Base-by-base conservation (phyloP, 176 grass and related monocot species). In the Triticum dicoccoides region DNA sequence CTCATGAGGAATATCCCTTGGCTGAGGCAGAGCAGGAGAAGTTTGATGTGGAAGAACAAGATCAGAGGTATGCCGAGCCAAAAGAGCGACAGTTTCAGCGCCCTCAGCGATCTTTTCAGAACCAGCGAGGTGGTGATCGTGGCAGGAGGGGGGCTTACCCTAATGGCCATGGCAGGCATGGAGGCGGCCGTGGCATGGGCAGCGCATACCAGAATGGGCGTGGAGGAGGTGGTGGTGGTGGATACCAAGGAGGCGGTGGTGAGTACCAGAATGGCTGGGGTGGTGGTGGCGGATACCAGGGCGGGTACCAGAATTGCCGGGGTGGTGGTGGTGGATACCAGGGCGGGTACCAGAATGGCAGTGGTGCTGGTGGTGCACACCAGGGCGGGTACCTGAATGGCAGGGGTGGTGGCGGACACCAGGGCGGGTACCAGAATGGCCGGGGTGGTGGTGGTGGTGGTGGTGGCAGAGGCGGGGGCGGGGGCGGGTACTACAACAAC, bases 111-210 rank as follows among this genome's bases (percentile, higher is more conserved):
- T 77, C 88, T 82, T 90, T 91, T 65, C 88, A 70, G 30, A 89
- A 85, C 64, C 90, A 90, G 47, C 78, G 90, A 13, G 90, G 89
- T 47, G 66, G 82, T 11, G 86, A 58, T 63, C 84, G 76, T 81
- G 84, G 89, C 0, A 89, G 89, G 47, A 84, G 85, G 78, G 85
- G 89, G 82, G 85, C 82, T 30, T 88, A 94, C 87, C 24, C 77
- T 37, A 94, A 76, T 59, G 83, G 88, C 23, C 86, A 80, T 23
- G 90, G 93, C 47, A 80, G 90, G 2, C 85, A 82, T 66, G 85
- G 88, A 38, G 90, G 93, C 18, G 83, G 93, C 18, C 67, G 88
- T 25, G 82, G 88, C 12, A 75, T 90, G 37, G 37, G 37, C 37
- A 38, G 37, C 37, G 37, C 37, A 38, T 38, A 38, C 37, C 37